These are phyloP conservation scores for Phialemonium atrogriseum DNA, from an alignment of 2,329 filamentous ascomycete genomes.

Conservation along the genomic window DNA sequence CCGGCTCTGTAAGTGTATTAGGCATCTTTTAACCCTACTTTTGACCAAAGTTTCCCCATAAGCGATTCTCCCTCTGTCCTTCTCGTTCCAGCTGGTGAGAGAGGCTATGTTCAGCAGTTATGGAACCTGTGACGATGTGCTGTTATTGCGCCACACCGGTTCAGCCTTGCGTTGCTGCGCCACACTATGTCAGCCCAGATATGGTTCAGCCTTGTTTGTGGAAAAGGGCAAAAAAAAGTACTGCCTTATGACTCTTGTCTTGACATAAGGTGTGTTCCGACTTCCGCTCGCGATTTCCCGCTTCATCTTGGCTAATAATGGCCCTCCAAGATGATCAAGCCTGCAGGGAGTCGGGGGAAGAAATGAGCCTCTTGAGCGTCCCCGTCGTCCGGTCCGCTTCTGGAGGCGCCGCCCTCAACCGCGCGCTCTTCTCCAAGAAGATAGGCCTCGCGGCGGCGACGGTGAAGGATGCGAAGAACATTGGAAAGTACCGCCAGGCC, in stretches of 20 bases:
- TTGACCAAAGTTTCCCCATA: constrained; percentile 62
- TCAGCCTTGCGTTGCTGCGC: constrained; percentile 5
- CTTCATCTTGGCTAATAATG: background rate
- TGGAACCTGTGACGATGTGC: no score
- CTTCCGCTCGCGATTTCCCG: background rate
- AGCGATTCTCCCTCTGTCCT: constrained; percentile 55
- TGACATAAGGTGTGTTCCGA: background rate
- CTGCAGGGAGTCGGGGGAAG: constrained; percentile 10
- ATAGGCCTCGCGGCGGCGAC: constrained; percentile 72
- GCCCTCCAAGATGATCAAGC: background rate
- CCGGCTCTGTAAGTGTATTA: constrained; percentile 83
- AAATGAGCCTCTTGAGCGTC: constrained; percentile 61
- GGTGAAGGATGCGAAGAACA: constrained; percentile 65
- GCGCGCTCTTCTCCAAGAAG: constrained; percentile 70
- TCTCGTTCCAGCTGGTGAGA: constrained; percentile 53
- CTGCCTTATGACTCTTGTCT: background rate
- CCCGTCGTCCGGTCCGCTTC: constrained; percentile 69
- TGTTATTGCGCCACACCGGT: constrained; percentile 4
- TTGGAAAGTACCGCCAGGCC: constrained; percentile 60
- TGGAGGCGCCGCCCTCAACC: constrained; percentile 73
- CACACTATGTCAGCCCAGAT: constrained; percentile 3
- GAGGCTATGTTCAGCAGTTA: no score
- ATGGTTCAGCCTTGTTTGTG: constrained; percentile 4
- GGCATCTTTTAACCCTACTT: constrained; percentile 69
- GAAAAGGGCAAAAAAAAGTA: background rate